Evolutionary conservation across 2,329 filamentous ascomycete genomes (phyloP), one percentile per base, ranked within the genome.

Genomic region (Paecilomyces fulvus): DNA sequence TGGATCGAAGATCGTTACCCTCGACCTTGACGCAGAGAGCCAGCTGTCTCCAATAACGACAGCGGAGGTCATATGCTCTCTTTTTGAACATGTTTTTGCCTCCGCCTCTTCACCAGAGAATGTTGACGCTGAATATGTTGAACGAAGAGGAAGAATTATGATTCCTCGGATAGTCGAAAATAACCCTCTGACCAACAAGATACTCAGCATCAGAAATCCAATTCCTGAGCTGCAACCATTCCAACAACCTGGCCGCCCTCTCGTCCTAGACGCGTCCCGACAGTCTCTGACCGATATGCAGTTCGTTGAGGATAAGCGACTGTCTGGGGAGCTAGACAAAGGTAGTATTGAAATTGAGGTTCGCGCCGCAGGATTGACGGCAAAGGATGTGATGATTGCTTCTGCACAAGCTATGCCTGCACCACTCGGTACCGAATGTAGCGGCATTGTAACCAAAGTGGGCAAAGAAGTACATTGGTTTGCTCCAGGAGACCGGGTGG

Each of bases 301-400:
- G 14, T 61, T 65, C 30, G 55, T 56, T 3, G 28, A 52, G 7
- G 59, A 65, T 37, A 52, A 31, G 28, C 33, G 9, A 9, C 21
- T 10, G 7, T 10, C 9, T n/a, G 10, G 14, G 3, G 48, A 52
- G 5, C 50, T 63, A 0, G 59, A 58, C 2, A 48, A 31, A 0
- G 63, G 68, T n/a, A 43, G 67, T 3, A 59, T 74, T 14, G 66
- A 69, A 9, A 65, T 75, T 25, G 60, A 65, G 37, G 66, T 71
- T 46, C 70, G 71, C 21, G 67, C 68, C 0, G 61, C 65, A 2
- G 63, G 66, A 8, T 46, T 74, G 14, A 69, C 64, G 31, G 64
- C 67, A 58, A 61, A 61, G 11, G 69, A 73, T 56, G 58, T 66
- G 31, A 60, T 63, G 57, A 56, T 67, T 9, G 59, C 64, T 12